phyloP scores from a whole-genome alignment of 352 stramenopile species.

The Pythium phragmiticola region DNA sequence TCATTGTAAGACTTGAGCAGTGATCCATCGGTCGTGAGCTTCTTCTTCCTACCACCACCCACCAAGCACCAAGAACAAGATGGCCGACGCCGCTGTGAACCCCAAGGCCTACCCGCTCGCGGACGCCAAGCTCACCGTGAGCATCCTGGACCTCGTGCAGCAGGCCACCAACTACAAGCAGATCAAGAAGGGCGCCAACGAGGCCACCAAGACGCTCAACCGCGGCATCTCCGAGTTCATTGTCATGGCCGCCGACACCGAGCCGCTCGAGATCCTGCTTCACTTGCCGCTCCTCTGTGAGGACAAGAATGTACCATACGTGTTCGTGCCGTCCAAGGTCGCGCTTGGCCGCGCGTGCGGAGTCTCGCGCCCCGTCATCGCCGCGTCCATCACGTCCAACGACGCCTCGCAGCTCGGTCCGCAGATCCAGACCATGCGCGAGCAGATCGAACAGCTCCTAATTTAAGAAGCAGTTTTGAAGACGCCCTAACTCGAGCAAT shows the following conservation, averaged over 20 bases:
- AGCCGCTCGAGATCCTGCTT: constrained; percentile 99
- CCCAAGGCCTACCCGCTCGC: constrained; percentile 97
- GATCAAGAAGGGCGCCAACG: constrained; percentile 99
- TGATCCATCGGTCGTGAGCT: constrained; percentile 91
- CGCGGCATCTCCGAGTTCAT: constrained; percentile 99
- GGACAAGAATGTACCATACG: constrained; percentile 96
- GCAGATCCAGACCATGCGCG: constrained; percentile 99
- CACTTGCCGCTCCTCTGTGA: constrained; percentile 99
- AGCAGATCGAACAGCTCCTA: constrained; percentile 99
- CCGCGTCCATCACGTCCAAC: constrained; percentile 98
- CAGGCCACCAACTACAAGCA: constrained; percentile 99
- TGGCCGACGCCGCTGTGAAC: constrained; percentile 86
- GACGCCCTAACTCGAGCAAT: neutral
- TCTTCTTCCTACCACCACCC: constrained; percentile 21
- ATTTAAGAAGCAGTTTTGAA: constrained; percentile 88
- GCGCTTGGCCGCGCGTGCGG: constrained; percentile 98
- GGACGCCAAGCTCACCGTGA: constrained; percentile 98
- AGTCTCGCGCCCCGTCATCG: constrained; percentile 98
- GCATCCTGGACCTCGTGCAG: constrained; percentile 98
- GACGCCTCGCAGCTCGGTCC: constrained; percentile 98
- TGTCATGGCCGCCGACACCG: constrained; percentile 99
- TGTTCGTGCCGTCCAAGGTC: constrained; percentile 96
- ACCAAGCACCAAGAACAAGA: constrained; percentile 29
- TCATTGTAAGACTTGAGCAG: constrained; percentile 44
- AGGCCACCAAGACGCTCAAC: constrained; percentile 99